phyloP scores from a whole-genome alignment of 2,329 filamentous ascomycete species.

The Macrophomina phaseolina region DNA sequence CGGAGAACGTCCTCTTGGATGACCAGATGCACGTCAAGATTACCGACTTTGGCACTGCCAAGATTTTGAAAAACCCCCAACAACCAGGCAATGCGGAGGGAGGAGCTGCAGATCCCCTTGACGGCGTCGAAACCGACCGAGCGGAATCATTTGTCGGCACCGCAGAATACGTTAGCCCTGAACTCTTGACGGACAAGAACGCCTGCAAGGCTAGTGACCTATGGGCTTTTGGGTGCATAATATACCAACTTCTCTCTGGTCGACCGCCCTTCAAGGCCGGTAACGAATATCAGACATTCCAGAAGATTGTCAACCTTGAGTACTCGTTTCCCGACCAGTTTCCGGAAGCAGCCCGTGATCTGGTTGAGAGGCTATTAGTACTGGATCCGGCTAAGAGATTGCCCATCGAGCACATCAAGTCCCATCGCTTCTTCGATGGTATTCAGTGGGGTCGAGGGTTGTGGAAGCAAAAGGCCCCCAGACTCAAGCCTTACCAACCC shows the following conservation, averaged over 20 bases:
- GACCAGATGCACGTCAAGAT: conserved; percentile 98
- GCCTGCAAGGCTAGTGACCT: conserved; percentile 97
- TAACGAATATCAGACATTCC: conserved; percentile 96
- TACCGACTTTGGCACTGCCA: conserved; percentile 98
- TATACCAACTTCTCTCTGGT: conserved; percentile 96
- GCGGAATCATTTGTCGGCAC: conserved; percentile 97
- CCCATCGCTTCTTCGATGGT: conserved; percentile 92
- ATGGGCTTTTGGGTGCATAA: conserved; percentile 98
- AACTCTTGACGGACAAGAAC: conserved; percentile 94
- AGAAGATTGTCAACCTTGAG: conserved; percentile 94
- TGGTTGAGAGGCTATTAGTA: conserved; percentile 89
- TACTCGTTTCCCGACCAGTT: conserved; percentile 94
- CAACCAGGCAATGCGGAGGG: conserved; percentile 38
- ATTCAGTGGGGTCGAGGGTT: conserved; percentile 81
- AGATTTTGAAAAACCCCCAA: conserved; percentile 68
- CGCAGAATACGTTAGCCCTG: conserved; percentile 96
- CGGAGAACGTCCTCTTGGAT: conserved; percentile 94
- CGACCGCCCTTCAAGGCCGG: conserved; percentile 94
- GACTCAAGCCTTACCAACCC: conserved; percentile 82
- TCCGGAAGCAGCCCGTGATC: conserved; percentile 80
- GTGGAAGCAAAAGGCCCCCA: conserved; percentile 89
- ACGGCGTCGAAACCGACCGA: conserved; percentile 69
- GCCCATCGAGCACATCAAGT: conserved; percentile 95
- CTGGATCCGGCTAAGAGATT: conserved; percentile 83
- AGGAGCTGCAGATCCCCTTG: conserved; percentile 56